Percentiles rank a stretch among this genome's conserved stretches.
These are phyloP conservation scores for Trichophyton mentagrophytes DNA, from an alignment of 2,329 filamentous ascomycete species.

Conservation along the genomic window DNA sequence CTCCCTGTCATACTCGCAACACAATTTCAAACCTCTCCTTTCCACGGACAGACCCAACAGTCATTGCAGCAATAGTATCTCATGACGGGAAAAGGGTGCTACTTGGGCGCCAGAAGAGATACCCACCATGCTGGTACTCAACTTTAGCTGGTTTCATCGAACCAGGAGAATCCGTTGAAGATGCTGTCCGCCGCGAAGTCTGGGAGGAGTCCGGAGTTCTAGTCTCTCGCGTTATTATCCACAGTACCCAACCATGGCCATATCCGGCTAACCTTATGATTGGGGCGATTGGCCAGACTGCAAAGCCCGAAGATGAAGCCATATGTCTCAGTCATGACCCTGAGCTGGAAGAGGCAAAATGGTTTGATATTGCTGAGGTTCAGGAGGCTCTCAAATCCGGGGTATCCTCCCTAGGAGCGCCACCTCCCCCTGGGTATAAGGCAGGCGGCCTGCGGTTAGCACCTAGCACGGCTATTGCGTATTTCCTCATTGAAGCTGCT, in stretches of 20 bases:
- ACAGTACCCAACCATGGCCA: conserved; percentile 78
- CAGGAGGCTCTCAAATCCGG: conserved; percentile 57
- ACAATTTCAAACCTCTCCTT: conserved; percentile 85
- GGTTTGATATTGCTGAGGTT: conserved; percentile 75
- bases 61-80: conserved; percentile 87
- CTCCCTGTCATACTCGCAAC: conserved; percentile 65
- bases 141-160: conserved; percentile 81
- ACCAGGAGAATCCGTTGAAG: conserved; percentile 72
- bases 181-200: conserved; percentile 69
- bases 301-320: conserved; percentile 62
- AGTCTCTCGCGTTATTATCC: conserved; percentile 65
- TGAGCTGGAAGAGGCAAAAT: conserved; percentile 78
- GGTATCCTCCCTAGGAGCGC: conserved; percentile 54
- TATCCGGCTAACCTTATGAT: conserved; percentile 80
- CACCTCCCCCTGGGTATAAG: conserved; percentile 53
- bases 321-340: conserved; percentile 79
- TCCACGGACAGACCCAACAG: conserved; percentile 82
- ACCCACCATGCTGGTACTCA: conserved; percentile 74
- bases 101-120: conserved; percentile 73
- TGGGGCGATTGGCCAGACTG: conserved; percentile 68
- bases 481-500: conserved; percentile 72
- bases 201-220: conserved; percentile 74
- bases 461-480: conserved; percentile 78
- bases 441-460: conserved; percentile 70
- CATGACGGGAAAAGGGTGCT: conserved; percentile 64